Evolutionary conservation across 1,284 basidiomycete genomes (phyloP).

Genomic region (Melampsora americana): DNA sequence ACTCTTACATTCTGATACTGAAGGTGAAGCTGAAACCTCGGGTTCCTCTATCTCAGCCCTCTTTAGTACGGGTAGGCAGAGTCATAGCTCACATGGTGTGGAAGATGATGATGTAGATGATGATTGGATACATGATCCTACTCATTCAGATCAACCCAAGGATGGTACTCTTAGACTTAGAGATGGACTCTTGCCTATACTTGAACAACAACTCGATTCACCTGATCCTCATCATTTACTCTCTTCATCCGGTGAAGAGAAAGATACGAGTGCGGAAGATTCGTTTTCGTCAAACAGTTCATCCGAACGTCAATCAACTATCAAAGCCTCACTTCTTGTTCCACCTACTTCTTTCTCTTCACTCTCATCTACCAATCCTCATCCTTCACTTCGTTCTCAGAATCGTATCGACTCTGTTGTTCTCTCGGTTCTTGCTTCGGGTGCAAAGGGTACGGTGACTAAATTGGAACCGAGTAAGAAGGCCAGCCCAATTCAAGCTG

Average conservation of each 20-base stretch:
- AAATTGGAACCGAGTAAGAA: constrained; percentile 24
- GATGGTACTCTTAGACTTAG: neutral
- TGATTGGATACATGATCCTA: neutral
- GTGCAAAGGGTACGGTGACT: constrained; percentile 33
- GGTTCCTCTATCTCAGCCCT: constrained; percentile 19
- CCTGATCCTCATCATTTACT: constrained; percentile 44
- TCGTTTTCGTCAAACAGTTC: constrained; percentile 16
- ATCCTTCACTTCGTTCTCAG: neutral
- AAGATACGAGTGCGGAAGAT: neutral
- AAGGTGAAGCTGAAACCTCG: constrained; percentile 28
- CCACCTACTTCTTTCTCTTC: constrained; percentile 6
- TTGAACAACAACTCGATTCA: too few relatives aligned
- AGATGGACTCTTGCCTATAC: constrained; percentile 45
- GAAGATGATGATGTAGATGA: constrained; percentile 18
- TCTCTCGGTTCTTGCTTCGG: constrained; percentile 28
- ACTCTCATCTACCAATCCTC: neutral
- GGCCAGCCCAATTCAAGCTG: constrained; percentile 23
- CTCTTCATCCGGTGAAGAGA: constrained; percentile 49
- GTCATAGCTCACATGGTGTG: constrained; percentile 4
- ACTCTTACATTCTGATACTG: constrained; percentile 38
- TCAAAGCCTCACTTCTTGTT: constrained; percentile 26
- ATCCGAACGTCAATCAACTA: constrained; percentile 37
- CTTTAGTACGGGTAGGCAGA: constrained; percentile 28
- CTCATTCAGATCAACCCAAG: neutral
- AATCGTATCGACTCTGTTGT: constrained; percentile 23